Conservation (phyloP, 2,329 filamentous ascomycete species). For the Chaetomium sp. region DNA sequence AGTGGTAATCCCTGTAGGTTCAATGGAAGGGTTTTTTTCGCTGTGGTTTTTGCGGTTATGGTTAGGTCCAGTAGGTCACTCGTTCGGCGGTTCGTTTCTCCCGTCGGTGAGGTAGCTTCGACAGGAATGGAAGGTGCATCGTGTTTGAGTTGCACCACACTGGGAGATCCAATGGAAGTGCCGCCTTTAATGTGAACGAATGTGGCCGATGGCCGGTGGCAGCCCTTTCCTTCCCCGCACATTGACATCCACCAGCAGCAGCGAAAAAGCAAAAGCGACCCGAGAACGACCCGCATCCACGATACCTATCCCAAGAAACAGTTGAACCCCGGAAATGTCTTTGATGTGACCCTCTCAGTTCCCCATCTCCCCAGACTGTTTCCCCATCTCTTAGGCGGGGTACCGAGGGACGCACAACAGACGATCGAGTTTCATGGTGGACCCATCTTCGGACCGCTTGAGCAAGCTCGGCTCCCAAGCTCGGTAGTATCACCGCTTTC, state of each 20-base stretch:
- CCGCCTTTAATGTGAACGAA: background rate
- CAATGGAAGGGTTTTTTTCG: background rate
- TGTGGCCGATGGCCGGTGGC: background rate
- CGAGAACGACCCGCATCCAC: background rate
- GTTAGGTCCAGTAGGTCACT: no score
- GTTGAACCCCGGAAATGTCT: background rate
- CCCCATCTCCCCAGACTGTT: background rate
- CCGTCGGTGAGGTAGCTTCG: background rate
- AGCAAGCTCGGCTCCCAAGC: background rate
- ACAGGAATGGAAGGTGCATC: conserved; percentile 26
- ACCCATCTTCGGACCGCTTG: background rate
- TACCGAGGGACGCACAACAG: background rate
- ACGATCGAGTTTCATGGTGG: conserved; percentile 2
- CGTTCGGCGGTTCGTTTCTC: background rate
- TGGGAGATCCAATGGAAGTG: background rate
- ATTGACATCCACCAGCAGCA: background rate
- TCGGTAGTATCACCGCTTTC: background rate
- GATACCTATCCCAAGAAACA: background rate
- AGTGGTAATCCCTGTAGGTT: background rate
- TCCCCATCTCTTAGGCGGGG: conserved; percentile 6
- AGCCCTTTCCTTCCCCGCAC: background rate
- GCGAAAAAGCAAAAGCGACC: background rate
- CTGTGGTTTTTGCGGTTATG: background rate
- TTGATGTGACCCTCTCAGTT: background rate
- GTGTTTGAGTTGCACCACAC: background rate